phyloP scores from a whole-genome alignment of 345 rosid species.

The Brassica incana region DNA sequence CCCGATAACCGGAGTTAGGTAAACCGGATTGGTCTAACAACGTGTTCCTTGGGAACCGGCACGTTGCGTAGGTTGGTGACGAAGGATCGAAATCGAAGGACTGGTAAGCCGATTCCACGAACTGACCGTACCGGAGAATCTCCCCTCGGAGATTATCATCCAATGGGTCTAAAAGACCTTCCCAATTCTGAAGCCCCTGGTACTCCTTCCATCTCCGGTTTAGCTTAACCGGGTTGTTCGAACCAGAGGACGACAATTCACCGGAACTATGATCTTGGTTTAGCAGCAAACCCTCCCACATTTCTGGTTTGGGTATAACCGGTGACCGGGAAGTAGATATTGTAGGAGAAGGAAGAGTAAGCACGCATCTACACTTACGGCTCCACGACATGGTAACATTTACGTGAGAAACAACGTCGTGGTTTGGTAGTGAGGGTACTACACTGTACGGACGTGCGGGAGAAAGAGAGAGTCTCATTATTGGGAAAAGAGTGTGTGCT shows the following conservation, averaged over 20 bases:
- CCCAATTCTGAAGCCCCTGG: constrained; percentile 58
- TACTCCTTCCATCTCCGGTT: constrained; percentile 45
- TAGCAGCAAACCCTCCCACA: constrained; percentile 32
- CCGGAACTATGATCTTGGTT: constrained; percentile 22
- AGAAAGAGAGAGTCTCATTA: constrained; percentile 33
- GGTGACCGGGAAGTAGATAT: constrained; percentile 28
- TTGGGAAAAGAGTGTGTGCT: neutral
- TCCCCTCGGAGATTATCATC: constrained; percentile 76
- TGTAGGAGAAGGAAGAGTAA: constrained; percentile 37
- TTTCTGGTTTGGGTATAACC: constrained; percentile 33
- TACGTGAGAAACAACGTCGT: constrained; percentile 23
- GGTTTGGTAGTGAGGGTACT: constrained; percentile 18
- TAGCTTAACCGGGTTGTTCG: constrained; percentile 33
- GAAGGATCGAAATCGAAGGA: constrained; percentile 76
- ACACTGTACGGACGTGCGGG: constrained; percentile 25
- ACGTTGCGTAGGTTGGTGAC: constrained; percentile 61
- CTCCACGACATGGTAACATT: neutral
- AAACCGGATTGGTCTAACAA: constrained; percentile 62
- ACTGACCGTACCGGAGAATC: constrained; percentile 80
- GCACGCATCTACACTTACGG: constrained; percentile 29
- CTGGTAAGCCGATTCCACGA: constrained; percentile 77
- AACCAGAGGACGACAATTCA: constrained; percentile 3
- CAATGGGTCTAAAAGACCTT: constrained; percentile 72
- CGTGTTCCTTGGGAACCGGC: constrained; percentile 55
- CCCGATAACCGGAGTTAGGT: constrained; percentile 61